Evolutionary conservation across 2,329 filamentous ascomycete species (phyloP).

Genomic region (Aspergillus sojae): DNA sequence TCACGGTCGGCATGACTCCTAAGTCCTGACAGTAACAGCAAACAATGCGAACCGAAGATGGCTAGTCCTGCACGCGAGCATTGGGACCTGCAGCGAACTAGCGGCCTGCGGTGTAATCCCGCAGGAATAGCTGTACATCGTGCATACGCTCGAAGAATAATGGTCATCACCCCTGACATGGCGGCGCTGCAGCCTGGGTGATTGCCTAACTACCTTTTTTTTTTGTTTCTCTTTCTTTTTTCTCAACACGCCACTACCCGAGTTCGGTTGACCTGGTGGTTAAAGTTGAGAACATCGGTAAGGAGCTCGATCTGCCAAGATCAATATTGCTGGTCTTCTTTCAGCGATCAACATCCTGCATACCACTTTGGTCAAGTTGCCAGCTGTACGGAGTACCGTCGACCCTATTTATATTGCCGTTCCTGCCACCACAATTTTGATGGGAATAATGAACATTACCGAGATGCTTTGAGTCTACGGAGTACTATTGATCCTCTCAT

Average conservation of each 20-base stretch:
- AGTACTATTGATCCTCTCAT: no score
- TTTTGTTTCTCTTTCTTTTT: no score
- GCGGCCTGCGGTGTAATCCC: constrained; percentile 16
- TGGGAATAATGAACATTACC: not conserved
- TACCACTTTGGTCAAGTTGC: not conserved
- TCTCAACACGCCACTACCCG: not conserved
- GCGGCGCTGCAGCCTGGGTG: constrained; percentile 10
- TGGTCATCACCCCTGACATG: constrained; percentile 15
- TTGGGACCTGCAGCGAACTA: constrained; percentile 20
- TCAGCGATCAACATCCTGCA: not conserved
- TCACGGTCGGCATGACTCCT: not conserved
- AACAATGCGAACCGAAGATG: not conserved
- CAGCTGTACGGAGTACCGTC: not conserved
- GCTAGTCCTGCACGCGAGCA: constrained; percentile 16
- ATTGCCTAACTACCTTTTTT: not conserved
- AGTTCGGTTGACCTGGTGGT: constrained; percentile 8
- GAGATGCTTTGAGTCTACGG: not conserved
- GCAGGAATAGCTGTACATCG: constrained; percentile 10
- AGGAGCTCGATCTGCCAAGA: constrained; percentile 10
- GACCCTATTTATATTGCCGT: not conserved
- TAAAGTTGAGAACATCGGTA: constrained; percentile 19
- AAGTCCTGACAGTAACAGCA: not conserved
- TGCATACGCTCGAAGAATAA: constrained; percentile 10
- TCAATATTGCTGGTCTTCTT: not conserved
- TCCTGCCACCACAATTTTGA: not conserved